These are phyloP conservation scores for Pichia sp. DNA, from an alignment of 1,139 yeast genomes.

Conservation along the genomic window DNA sequence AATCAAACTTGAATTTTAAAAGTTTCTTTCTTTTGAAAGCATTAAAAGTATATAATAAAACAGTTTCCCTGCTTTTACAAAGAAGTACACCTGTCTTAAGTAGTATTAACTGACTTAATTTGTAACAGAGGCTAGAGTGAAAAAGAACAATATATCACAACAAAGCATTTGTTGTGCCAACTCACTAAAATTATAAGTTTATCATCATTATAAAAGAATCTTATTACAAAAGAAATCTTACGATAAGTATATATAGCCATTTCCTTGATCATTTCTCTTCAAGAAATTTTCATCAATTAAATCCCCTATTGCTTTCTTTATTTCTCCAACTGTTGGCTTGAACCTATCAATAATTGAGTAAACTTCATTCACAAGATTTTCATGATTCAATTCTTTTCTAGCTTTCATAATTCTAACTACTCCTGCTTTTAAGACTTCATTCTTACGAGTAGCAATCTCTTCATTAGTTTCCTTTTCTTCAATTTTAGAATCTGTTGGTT, in stretches of 20 bases:
- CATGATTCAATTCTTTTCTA: conserved; percentile 71
- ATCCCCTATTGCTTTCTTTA: conserved; percentile 78
- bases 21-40: too few species aligned
- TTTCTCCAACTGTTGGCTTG: conserved; percentile 76
- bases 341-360: conserved; percentile 83
- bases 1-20: too few species aligned
- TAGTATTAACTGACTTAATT: too few species aligned
- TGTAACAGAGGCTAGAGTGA: too few species aligned
- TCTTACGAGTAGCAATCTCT: conserved; percentile 83
- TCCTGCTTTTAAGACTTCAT: conserved; percentile 81
- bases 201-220: too few species aligned
- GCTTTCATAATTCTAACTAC: conserved; percentile 97
- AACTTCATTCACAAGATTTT: conserved; percentile 78
- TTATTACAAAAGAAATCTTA: conserved; percentile 21
- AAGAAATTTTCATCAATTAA: conserved; percentile 84
- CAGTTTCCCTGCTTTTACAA: too few species aligned
- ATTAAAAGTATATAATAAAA: too few species aligned
- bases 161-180: too few species aligned
- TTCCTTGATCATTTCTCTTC: conserved; percentile 65
- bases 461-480: conserved; percentile 79
- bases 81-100: too few species aligned
- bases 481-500: conserved; percentile 56
- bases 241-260: conserved; percentile 67
- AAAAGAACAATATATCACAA: too few species aligned
- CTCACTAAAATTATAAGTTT: too few species aligned